phyloP scores from a whole-genome alignment of 305 asterid genomes.

The Salvia sclarea region DNA sequence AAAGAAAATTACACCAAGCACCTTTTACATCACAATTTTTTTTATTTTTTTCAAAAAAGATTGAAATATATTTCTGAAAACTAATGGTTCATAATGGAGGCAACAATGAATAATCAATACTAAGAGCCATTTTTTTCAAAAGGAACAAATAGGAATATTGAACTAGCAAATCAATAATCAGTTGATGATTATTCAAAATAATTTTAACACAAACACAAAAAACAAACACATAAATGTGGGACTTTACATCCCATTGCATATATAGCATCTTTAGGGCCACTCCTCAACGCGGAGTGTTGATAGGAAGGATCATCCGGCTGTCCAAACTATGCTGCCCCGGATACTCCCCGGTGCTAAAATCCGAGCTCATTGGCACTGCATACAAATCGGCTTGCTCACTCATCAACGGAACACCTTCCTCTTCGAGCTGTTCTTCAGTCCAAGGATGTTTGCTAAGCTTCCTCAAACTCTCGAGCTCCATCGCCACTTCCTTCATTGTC shows the following conservation, averaged over 20 bases:
- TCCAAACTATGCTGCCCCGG: conserved; percentile 37
- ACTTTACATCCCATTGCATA: too few relatives aligned
- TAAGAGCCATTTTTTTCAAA: background rate
- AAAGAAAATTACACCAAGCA: too few relatives aligned
- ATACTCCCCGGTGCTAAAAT: conserved; percentile 19
- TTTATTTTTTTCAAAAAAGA: too few relatives aligned
- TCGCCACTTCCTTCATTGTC: conserved; percentile 66
- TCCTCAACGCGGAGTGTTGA: conserved; percentile 39
- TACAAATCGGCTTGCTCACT: conserved; percentile 46
- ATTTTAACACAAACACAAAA: background rate
- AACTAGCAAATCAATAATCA: background rate
- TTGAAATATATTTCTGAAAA: background rate
- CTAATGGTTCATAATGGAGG: too few relatives aligned
- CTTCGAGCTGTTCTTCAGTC: conserved; percentile 35
- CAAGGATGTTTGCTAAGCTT: conserved; percentile 49
- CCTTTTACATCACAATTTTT: background rate
- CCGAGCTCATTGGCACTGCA: conserved; percentile 33
- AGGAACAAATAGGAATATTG: background rate
- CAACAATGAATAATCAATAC: background rate
- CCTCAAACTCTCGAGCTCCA: conserved; percentile 56
- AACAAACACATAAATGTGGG: background rate
- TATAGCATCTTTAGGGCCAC: background rate
- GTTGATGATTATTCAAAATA: conserved; percentile 13
- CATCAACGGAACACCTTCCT: conserved; percentile 38
- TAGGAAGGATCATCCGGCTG: conserved; percentile 34